Conservation (phyloP, 169 alveolate species). For the Perkinsus olseni region DNA sequence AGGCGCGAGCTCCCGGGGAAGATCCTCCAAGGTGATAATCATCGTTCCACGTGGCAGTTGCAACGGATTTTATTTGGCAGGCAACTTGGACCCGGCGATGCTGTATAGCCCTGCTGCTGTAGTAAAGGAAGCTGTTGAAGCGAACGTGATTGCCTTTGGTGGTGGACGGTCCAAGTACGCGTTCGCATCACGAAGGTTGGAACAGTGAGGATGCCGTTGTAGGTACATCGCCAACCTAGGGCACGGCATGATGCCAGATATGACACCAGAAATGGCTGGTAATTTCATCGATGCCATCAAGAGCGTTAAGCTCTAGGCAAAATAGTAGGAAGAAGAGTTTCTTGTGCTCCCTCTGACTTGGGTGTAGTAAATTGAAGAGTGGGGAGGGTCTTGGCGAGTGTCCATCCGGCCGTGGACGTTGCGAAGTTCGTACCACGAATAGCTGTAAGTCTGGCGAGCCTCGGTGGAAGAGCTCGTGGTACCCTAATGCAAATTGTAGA, state of each 20-base stretch:
- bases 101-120: constrained; percentile 12
- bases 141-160: constrained; percentile 14
- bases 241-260: constrained; percentile 40
- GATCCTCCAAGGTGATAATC: not conserved
- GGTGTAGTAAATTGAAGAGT: not conserved
- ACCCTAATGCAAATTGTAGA: too few relatives aligned
- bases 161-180: not conserved
- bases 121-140: constrained; percentile 8
- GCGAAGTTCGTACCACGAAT: too few relatives aligned
- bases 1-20: not conserved
- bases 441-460: too few relatives aligned
- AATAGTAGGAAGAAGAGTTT: not conserved
- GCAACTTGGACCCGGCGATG: constrained; percentile 31
- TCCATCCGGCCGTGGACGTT: too few relatives aligned
- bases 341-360: not conserved
- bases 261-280: constrained; percentile 23
- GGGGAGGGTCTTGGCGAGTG: too few relatives aligned
- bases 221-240: constrained; percentile 37
- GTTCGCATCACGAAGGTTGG: not conserved
- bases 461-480: too few relatives aligned
- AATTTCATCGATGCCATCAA: constrained; percentile 23
- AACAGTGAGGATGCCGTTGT: not conserved
- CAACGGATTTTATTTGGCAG: constrained; percentile 10
- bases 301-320: not conserved
- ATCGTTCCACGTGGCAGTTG: not conserved